These are phyloP conservation scores for Hyaloscypha finlandica DNA, from an alignment of 495 filamentous ascomycete genomes.

Conservation along the genomic window DNA sequence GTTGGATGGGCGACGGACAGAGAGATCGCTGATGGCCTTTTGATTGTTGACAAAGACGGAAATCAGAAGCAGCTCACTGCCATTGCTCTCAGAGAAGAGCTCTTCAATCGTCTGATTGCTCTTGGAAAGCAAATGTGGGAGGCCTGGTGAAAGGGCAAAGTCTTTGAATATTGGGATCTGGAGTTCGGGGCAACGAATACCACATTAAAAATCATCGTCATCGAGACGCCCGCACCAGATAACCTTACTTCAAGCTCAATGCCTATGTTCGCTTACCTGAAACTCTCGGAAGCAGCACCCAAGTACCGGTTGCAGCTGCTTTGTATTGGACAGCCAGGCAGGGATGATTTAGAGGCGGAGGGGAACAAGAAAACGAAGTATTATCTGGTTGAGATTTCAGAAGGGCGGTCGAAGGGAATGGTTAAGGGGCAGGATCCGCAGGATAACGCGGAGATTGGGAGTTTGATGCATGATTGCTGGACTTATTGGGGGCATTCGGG, in stretches of 20 bases:
- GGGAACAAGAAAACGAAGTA: slow-evolving; percentile 36
- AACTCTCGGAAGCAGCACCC: background rate
- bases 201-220: slow-evolving; percentile 34
- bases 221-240: slow-evolving; percentile 11
- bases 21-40: slow-evolving; percentile 77
- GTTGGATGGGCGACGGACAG: slow-evolving; percentile 79
- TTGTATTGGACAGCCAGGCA: slow-evolving; percentile 43
- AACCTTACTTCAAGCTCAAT: background rate
- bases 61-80: slow-evolving; percentile 67
- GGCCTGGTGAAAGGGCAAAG: slow-evolving; percentile 55
- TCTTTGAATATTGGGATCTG: background rate
- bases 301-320: background rate
- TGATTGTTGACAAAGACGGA: slow-evolving; percentile 60
- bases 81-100: slow-evolving; percentile 71
- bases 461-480: slow-evolving; percentile 48
- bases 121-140: slow-evolving; percentile 90
- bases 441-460: slow-evolving; percentile 46
- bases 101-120: slow-evolving; percentile 83
- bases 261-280: slow-evolving; percentile 4
- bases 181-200: background rate
- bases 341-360: slow-evolving; percentile 43
- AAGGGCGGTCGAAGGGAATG: slow-evolving; percentile 39
- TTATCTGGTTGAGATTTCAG: slow-evolving; percentile 41
- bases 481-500: slow-evolving; percentile 52
- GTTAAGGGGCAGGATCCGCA: slow-evolving; percentile 37